These are phyloP conservation scores for Paxillus ammoniavirescens DNA, from an alignment of 768 basidiomycete species.

Conservation along the genomic window DNA sequence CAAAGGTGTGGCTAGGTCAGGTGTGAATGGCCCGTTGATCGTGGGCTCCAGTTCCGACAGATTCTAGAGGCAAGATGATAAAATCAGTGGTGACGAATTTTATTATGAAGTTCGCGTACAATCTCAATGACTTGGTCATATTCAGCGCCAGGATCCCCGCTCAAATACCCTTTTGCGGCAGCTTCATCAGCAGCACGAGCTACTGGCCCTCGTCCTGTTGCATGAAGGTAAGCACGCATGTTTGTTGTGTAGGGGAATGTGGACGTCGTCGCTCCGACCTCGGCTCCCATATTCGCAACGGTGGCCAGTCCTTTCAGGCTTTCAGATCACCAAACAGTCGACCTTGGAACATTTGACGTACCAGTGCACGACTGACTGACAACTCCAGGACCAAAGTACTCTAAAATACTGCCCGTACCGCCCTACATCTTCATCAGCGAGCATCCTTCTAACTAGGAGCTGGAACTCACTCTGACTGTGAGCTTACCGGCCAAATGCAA, in stretches of 20 bases:
- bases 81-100: neutral
- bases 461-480: slow-evolving; percentile 74
- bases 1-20: slow-evolving; percentile 91
- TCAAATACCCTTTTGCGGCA: slow-evolving; percentile 71
- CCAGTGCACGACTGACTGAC: slow-evolving; percentile 90
- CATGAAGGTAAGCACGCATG: slow-evolving; percentile 88
- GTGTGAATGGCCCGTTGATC: slow-evolving; percentile 97
- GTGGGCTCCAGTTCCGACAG: slow-evolving; percentile 87
- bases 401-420: slow-evolving; percentile 92
- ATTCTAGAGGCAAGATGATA: slow-evolving; percentile 50
- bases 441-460: neutral
- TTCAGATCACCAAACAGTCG: neutral
- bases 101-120: slow-evolving; percentile 43
- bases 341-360: slow-evolving; percentile 22
- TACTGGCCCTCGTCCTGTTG: slow-evolving; percentile 85
- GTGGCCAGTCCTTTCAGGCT: slow-evolving; percentile 73
- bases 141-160: slow-evolving; percentile 82
- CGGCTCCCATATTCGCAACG: slow-evolving; percentile 98
- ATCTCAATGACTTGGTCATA: slow-evolving; percentile 96
- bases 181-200: slow-evolving; percentile 86
- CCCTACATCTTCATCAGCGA: slow-evolving; percentile 51
- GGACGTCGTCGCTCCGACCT: slow-evolving; percentile 99
- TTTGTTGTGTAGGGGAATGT: slow-evolving; percentile 92
- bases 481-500: slow-evolving; percentile 91
- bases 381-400: slow-evolving; percentile 96